These are phyloP conservation scores for Yamadazyma diospyri DNA, from an alignment of 1,139 yeast species.

Conservation along the genomic window DNA sequence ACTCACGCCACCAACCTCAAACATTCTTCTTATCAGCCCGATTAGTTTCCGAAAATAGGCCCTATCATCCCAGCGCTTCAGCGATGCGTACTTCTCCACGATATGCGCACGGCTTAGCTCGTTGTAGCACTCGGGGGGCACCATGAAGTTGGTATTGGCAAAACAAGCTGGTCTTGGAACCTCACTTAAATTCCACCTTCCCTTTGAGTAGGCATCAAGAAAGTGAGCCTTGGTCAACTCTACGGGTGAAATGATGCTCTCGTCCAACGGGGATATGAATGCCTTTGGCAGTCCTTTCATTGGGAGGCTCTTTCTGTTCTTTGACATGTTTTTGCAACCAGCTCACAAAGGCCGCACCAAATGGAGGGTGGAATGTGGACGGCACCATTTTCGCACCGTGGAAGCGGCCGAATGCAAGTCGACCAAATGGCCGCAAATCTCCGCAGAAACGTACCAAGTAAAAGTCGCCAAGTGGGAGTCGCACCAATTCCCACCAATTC, in stretches of 20 bases:
- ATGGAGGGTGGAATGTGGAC: too few species aligned
- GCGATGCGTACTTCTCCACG: conserved; percentile 38
- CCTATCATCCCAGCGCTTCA: conserved; percentile 50
- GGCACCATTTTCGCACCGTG: too few species aligned
- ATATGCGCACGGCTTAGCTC: conserved; percentile 40
- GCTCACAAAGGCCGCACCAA: too few species aligned
- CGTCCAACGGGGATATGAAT: conserved; percentile 20
- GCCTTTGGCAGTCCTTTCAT: conserved; percentile 4
- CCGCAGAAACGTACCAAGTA: too few species aligned
- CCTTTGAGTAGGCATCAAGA: conserved; percentile 57
- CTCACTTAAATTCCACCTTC: conserved; percentile 54
- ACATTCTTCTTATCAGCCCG: conserved; percentile 29
- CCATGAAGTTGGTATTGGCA: conserved; percentile 44
- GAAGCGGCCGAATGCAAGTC: too few species aligned
- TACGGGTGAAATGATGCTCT: conserved; percentile 24
- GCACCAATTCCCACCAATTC: too few species aligned
- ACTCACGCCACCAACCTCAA: conserved; percentile 50
- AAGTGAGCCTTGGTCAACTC: conserved; percentile 57
- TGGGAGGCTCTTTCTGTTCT: conserved; percentile 4
- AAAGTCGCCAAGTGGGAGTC: too few species aligned
- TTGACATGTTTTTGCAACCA: conserved; percentile 1
- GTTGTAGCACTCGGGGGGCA: conserved; percentile 55
- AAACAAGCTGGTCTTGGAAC: conserved; percentile 57
- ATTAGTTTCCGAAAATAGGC: conserved; percentile 37
- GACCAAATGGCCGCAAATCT: too few species aligned